Evolutionary conservation across 2,329 filamentous ascomycete species (phyloP), one percentile per base, ranked within the genome.

Genomic region (Aspergillus clavatus): DNA sequence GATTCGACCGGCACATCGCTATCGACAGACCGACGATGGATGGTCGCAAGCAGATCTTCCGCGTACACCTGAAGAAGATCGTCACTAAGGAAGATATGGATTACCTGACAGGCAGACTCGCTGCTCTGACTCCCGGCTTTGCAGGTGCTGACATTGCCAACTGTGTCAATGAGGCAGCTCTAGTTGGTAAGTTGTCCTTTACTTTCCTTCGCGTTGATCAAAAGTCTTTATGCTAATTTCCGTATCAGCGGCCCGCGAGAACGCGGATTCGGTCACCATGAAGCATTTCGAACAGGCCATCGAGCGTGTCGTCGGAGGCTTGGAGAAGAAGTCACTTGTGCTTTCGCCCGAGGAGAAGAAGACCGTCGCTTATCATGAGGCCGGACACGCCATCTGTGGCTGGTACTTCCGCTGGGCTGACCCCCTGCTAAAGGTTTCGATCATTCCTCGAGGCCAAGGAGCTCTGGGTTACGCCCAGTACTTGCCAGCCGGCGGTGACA

Each of bases 401-500:
- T 98, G 93, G 93, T 98, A 86, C 76, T 87, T 98, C 73, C 82
- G 88, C 70, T 89, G 87, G 67, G 93, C 93, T n/a, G 93, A 98
- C 62, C 93, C 93, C 14, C 81, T 98, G 3, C 84, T 98, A 48
- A 98, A 98, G 74, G 93, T 98, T 36, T 96, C 90, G 46, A 98
- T 98, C 70, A 97, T 98, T 59, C 93, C 93, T 14, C 89, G 93
- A 63, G 93, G 91, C 45, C 87, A 93, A 67, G 93, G 89, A 27
- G 89, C 90, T 21, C 77, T 98, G 12, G 93, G 93, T 7, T 98
- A 98, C 65, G 93, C 93, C 1, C 93, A 98, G 69, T 97, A 97
- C 67, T 79, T 98, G n/a, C 93, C 93, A 1, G 79, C 84, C 18
- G 83, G 84, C 45, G 67, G 67, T 33, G 93, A 98, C 63, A 89